These are phyloP conservation scores for Zygosaccharomyces pseudobailii DNA, from an alignment of 1,139 yeast genomes.

Conservation along the genomic window DNA sequence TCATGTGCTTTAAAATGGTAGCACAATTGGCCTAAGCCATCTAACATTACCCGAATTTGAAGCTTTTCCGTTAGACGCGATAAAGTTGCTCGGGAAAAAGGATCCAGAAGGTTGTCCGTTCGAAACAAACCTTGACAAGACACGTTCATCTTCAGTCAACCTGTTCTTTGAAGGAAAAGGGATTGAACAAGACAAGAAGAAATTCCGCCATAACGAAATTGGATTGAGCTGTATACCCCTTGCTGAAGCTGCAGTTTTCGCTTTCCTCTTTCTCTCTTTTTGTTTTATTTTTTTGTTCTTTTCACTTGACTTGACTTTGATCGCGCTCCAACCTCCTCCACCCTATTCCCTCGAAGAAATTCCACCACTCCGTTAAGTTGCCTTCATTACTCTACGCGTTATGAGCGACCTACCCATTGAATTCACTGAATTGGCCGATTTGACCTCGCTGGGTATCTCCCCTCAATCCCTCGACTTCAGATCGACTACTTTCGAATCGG, in stretches of 20 bases:
- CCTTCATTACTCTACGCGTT: background rate
- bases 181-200: background rate
- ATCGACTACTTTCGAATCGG: constrained; percentile 91
- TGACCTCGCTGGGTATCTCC: constrained; percentile 78
- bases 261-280: background rate
- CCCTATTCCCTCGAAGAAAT: background rate
- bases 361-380: background rate
- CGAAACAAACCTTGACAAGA: background rate
- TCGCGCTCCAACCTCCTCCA: background rate
- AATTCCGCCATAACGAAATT: background rate
- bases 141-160: background rate
- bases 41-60: background rate
- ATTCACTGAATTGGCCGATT: constrained; percentile 89
- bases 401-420: constrained; percentile 85
- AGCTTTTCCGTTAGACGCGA: background rate
- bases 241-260: background rate
- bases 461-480: constrained; percentile 84
- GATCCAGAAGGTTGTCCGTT: background rate
- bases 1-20: background rate
- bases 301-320: background rate
- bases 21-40: background rate
- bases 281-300: background rate
- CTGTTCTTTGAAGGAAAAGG: background rate
- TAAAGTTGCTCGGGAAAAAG: background rate
- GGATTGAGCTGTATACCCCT: background rate